Conservation (phyloP, 1,284 basidiomycete genomes). For the Lignosus rhinocerotis region DNA sequence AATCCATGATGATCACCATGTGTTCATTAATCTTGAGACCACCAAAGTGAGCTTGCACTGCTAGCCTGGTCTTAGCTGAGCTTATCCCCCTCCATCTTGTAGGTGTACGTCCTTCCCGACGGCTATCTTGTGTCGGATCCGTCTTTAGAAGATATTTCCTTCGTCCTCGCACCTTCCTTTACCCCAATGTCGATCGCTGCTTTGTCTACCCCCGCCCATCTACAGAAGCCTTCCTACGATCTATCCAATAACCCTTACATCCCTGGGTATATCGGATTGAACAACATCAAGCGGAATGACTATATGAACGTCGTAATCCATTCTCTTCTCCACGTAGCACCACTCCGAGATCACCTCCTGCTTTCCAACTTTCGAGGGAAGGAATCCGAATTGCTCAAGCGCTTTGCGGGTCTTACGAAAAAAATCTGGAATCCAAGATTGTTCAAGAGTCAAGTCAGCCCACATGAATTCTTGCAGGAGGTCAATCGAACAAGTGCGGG, state of each 20-base stretch:
- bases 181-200: conserved; percentile 50
- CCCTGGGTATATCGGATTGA: conserved; percentile 94
- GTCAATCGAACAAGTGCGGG: conserved; percentile 86
- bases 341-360: conserved; percentile 86
- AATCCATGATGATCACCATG: conserved; percentile 97
- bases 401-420: conserved; percentile 84
- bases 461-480: conserved; percentile 98
- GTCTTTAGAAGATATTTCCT: conserved; percentile 91
- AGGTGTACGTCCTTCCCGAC: conserved; percentile 99
- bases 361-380: conserved; percentile 72
- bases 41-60: conserved; percentile 66
- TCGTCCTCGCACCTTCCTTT: conserved; percentile 88
- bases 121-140: conserved; percentile 95
- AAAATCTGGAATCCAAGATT: conserved; percentile 95
- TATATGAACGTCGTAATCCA: conserved; percentile 98
- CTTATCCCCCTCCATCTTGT: conserved; percentile 20
- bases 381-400: conserved; percentile 83
- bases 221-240: conserved; percentile 82
- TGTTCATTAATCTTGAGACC: conserved; percentile 94
- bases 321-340: conserved; percentile 87
- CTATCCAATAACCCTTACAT: conserved; percentile 80
- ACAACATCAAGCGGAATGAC: conserved; percentile 97
- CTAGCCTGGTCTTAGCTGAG: neutral
- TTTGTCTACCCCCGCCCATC: conserved; percentile 59
- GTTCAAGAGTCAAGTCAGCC: conserved; percentile 98